A percentile compares a stretch with the other conserved stretches of the same genome.
Conservation (phyloP, 1,284 basidiomycete genomes). For the Ustilago lituana region DNA sequence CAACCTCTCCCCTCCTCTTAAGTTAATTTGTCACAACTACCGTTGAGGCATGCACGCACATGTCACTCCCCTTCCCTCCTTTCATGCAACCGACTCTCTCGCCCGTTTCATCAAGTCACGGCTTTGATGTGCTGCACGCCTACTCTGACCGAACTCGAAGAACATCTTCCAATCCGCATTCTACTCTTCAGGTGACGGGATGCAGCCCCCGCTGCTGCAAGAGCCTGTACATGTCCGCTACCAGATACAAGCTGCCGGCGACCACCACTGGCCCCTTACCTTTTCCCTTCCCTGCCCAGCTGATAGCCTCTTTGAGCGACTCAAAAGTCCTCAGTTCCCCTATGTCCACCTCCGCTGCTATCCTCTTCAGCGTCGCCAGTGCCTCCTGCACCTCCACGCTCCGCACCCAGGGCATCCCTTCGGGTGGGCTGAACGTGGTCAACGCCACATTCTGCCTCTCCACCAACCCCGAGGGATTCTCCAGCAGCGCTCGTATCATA, state of each 20-base stretch:
- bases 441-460: slow-evolving; percentile 52
- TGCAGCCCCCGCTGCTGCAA: slow-evolving; percentile 8
- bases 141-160: no score
- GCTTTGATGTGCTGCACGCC: no score
- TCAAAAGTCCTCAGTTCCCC: slow-evolving; percentile 25
- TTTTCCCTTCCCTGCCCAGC: slow-evolving; percentile 18
- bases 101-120: no score
- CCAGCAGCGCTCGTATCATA: slow-evolving; percentile 52
- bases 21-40: no score
- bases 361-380: slow-evolving; percentile 6
- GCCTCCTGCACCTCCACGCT: slow-evolving; percentile 25
- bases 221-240: slow-evolving; percentile 57
- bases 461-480: not conserved
- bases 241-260: slow-evolving; percentile 63
- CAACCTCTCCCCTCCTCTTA: no score
- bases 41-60: no score
- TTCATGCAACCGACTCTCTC: no score
- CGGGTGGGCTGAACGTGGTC: slow-evolving; percentile 60
- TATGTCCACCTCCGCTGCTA: slow-evolving; percentile 10
- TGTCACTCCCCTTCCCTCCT: no score
- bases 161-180: no score
- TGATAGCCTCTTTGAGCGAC: slow-evolving; percentile 28
- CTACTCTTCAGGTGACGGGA: not conserved
- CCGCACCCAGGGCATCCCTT: slow-evolving; percentile 66
- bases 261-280: slow-evolving; percentile 45